Base-by-base conservation (phyloP, 2,329 filamentous ascomycete species). In the Zasmidium cellare region DNA sequence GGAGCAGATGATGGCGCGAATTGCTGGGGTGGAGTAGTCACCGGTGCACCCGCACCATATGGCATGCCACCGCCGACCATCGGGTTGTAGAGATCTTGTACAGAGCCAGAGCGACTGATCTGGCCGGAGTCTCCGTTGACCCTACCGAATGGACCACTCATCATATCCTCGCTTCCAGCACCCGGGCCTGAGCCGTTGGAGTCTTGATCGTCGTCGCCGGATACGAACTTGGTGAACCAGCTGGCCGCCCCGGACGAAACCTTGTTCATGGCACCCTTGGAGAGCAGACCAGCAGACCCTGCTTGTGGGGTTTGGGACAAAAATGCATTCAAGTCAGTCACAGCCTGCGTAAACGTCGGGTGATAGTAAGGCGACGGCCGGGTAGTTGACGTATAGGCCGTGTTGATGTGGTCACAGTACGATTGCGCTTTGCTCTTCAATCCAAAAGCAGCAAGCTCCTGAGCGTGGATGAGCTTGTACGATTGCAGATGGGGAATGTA, bases 191-290 rank as follows among this genome's bases (percentile, higher is more conserved):
- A 82, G 0, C 83, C 85, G 9, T 80, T 80, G 6, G 62, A 61
- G 31, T 81, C 80, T 52, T 91, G 89, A 53, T 84, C 85, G 55
- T 97, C 93, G 59, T 97, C 93, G 14, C 94, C 96, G 52, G 90
- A 87, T 60, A 99, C 92, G 70, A 99, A 99, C 69, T 92, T 97
- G 76, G 92, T 97, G 76, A 99, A 97, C 58, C 89, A 91, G 63
- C 87, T 92, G 84, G 91, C 92, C 71, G 97, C 86, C 31, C 89
- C 91, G 60, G 89, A 92, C 1, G 92, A 94, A 0, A 97, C 91
- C 75, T 96, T 96, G 74, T 96, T 92, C 84, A 97, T 96, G 73
- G 87, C 97, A 6, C 93, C 92, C 74, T 94, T 96, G 1, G 91
- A 89, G 53, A 99, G 94, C 91, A 93, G 96, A 1, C 92, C 93